phyloP scores from a whole-genome alignment of 1,139 yeast genomes.

The Sugiyamaella grinbergsii region DNA sequence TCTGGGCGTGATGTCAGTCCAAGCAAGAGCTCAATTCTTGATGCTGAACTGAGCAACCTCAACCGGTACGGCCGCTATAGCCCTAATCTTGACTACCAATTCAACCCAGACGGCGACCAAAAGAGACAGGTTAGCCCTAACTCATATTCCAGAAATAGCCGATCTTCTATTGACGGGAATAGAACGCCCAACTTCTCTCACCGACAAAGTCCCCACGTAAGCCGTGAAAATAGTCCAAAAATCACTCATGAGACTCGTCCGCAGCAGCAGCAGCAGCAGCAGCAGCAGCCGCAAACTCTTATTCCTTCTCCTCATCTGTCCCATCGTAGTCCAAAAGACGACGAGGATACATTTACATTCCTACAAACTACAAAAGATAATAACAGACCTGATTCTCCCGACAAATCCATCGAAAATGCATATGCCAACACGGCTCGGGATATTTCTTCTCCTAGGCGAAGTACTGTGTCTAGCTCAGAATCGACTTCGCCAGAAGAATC shows the following conservation, averaged over 20 bases:
- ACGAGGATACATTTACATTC: conserved; percentile 7
- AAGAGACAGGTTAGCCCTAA: background rate
- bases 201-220: background rate
- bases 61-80: background rate
- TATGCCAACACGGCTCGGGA: too few relatives aligned
- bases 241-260: background rate
- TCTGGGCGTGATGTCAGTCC: background rate
- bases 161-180: background rate
- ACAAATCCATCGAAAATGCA: background rate
- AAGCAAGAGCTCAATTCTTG: background rate
- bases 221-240: conserved; percentile 4
- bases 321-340: background rate
- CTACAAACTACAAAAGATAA: background rate
- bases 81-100: background rate
- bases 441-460: too few relatives aligned
- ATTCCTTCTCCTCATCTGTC: background rate
- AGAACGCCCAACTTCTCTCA: conserved; percentile 5
- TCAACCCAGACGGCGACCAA: too few relatives aligned
- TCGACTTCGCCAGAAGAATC: too few relatives aligned
- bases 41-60: background rate
- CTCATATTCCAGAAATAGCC: background rate
- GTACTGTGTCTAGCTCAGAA: too few relatives aligned
- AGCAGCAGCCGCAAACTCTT: too few relatives aligned
- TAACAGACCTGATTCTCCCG: too few relatives aligned
- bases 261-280: too few relatives aligned